Base-by-base conservation (phyloP, 2,329 filamentous ascomycete genomes). In the Plenodomus lindquistii region DNA sequence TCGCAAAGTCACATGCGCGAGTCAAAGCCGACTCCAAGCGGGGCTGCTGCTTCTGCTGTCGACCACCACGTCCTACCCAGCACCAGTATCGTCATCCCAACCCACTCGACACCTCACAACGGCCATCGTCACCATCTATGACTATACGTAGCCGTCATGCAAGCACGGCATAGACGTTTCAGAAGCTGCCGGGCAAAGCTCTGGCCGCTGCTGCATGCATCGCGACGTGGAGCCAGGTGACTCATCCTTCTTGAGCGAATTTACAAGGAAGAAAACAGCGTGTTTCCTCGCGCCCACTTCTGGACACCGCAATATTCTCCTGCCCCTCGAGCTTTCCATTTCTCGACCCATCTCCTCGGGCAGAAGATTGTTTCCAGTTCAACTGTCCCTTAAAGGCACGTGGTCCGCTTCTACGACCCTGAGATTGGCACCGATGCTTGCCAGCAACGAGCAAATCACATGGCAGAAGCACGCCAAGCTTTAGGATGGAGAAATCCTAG, bases 171-270 rank as follows among this genome's bases (percentile, higher is more conserved):
- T 41, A 27, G 51, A 42, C 44, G 65, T 70, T 71, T 69, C 66
- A 66, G 48, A 52, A 55, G 57, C 52, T 63, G 65, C 57, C 55
- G 60, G n/a, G 57, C 54, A 43, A 52, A 44, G 46, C 47, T 37
- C 24, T 52, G 54, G 52, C 48, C 42, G 52, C 46, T 43, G 43
- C 55, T 60, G 60, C 60, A 67, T 69, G 65, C 63, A 62, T 41
- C 37, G 48, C 65, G 52, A 71, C 65, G 67, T 71, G 66, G 54
- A 61, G 36, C 50, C 46, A 46, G 53, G 56, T 70, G 68, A 71
- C 57, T 71, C 68, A 71, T 54, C 52, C 52, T 53, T 41, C 44
- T 46, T 47, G 52, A 59, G 42, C 51, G 56, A 37, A 24, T 46
- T 37, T 40, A 41, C 34, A 20, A 21, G 42, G 39, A 20, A 37